These are phyloP conservation scores for Candida boidinii DNA, from an alignment of 805 yeast species.

Conservation along the genomic window DNA sequence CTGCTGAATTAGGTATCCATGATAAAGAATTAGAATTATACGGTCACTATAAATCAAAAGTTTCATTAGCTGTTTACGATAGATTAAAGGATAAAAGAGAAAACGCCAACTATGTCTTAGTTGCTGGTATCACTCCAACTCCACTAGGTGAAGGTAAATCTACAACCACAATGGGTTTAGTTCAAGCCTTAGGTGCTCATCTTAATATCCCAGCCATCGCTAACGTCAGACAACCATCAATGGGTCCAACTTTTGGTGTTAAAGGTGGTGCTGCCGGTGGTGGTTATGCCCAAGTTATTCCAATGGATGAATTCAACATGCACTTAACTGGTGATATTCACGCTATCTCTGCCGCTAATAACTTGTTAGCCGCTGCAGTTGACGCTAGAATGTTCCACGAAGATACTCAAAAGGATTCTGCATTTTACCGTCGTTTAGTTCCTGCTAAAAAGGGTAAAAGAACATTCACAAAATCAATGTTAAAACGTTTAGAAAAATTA, in stretches of 20 bases:
- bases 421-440: constrained; percentile 66
- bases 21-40: constrained; percentile 65
- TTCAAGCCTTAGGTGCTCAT: constrained; percentile 76
- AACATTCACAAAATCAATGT: constrained; percentile 60
- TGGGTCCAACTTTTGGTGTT: constrained; percentile 86
- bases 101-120: constrained; percentile 67
- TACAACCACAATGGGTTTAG: constrained; percentile 76
- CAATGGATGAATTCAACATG: constrained; percentile 85
- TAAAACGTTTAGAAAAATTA: constrained; percentile 55
- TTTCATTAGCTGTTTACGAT: constrained; percentile 52
- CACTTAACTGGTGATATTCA: constrained; percentile 83
- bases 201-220: constrained; percentile 63
- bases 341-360: constrained; percentile 77
- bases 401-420: constrained; percentile 60
- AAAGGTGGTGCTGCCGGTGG: constrained; percentile 93
- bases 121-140: constrained; percentile 81
- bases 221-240: constrained; percentile 79
- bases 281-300: constrained; percentile 80
- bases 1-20: constrained; percentile 58
- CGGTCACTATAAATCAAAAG: constrained; percentile 74
- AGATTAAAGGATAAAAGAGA: constrained; percentile 47
- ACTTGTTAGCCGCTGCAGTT: constrained; percentile 75
- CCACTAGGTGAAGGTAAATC: constrained; percentile 84
- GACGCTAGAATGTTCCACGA: constrained; percentile 86
- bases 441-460: constrained; percentile 68